phyloP scores from a whole-genome alignment of 2,329 filamentous ascomycete genomes.

The Penicillium sp. region DNA sequence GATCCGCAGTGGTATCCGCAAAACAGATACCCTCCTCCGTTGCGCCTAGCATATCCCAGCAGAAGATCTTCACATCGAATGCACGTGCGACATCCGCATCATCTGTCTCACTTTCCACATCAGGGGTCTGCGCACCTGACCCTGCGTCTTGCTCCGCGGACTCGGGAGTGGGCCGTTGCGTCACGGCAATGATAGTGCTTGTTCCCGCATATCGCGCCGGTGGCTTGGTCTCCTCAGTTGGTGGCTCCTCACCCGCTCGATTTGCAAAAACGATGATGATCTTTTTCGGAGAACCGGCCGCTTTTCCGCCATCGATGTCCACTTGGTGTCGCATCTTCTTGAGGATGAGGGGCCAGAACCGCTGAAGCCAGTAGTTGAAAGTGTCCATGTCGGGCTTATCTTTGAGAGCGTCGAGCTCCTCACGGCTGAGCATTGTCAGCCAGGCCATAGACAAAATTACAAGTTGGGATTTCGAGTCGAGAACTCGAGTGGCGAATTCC shows the following conservation, averaged over 20 bases:
- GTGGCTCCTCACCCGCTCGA: slow-evolving; percentile 43
- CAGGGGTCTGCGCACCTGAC: slow-evolving; percentile 8
- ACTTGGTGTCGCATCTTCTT: slow-evolving; percentile 29
- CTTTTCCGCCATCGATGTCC: slow-evolving; percentile 26
- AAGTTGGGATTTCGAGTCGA: slow-evolving; percentile 48
- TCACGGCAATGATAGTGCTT: slow-evolving; percentile 45
- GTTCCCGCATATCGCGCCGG: slow-evolving; percentile 48
- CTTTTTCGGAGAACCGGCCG: slow-evolving; percentile 28
- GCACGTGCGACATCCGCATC: slow-evolving; percentile 10
- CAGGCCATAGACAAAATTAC: slow-evolving; percentile 63
- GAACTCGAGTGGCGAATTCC: slow-evolving; percentile 57
- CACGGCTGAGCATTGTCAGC: slow-evolving; percentile 51
- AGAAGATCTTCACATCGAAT: slow-evolving; percentile 41
- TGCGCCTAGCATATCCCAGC: slow-evolving; percentile 47
- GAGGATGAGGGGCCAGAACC: slow-evolving; percentile 53
- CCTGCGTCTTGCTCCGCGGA: background rate
- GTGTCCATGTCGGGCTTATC: slow-evolving; percentile 56
- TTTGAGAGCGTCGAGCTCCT: slow-evolving; percentile 46
- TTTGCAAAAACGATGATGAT: slow-evolving; percentile 49
- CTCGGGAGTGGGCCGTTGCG: slow-evolving; percentile 24
- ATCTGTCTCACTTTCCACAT: slow-evolving; percentile 14
- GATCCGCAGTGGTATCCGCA: slow-evolving; percentile 44
- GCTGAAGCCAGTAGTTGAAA: slow-evolving; percentile 60
- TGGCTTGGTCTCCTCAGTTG: slow-evolving; percentile 33
- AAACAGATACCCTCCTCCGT: slow-evolving; percentile 46